These are phyloP conservation scores for Pleodorina starrii DNA, from an alignment of 139 green algal genomes.

Conservation along the genomic window DNA sequence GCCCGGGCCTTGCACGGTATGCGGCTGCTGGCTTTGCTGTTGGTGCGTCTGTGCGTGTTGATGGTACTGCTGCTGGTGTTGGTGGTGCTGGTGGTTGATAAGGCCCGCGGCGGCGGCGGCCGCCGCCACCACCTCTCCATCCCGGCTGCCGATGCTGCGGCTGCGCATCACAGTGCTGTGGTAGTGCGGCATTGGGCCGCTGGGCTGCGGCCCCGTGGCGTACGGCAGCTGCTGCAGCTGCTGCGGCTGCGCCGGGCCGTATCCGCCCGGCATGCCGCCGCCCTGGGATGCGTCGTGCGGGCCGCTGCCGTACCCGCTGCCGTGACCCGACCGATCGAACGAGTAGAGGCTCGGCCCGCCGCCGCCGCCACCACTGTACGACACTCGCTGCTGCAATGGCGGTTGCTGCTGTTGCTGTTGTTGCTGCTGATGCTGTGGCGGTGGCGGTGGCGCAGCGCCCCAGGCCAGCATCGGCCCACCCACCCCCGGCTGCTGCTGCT, in stretches of 20 bases:
- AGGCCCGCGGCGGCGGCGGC: neutral
- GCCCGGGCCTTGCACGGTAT: neutral
- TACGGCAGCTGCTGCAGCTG: conserved; percentile 17
- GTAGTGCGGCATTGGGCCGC: conserved; percentile 45
- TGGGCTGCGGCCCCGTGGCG: conserved; percentile 20
- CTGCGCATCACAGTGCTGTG: conserved; percentile 43
- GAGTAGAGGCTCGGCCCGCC: conserved; percentile 15
- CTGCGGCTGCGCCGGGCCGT: conserved; percentile 1
- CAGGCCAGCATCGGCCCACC: conserved; percentile 5
- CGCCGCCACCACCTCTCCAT: neutral
- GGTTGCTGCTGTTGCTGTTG: neutral
- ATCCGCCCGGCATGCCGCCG: neutral
- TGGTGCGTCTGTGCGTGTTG: neutral
- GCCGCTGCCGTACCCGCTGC: neutral
- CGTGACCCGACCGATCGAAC: conserved; percentile 3
- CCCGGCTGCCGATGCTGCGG: conserved; percentile 37
- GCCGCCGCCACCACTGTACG: neutral
- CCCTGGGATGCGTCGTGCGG: neutral
- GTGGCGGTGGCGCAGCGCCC: neutral
- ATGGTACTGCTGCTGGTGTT: neutral
- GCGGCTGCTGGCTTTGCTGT: neutral
- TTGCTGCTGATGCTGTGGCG: neutral
- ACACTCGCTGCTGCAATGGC: neutral
- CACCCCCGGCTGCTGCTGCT: neutral
- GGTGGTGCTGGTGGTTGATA: neutral